Evolutionary conservation across 208 protist genomes (phyloP), one percentile per base, ranked within the genome.

Genomic region (Acanthamoeba sp.): DNA sequence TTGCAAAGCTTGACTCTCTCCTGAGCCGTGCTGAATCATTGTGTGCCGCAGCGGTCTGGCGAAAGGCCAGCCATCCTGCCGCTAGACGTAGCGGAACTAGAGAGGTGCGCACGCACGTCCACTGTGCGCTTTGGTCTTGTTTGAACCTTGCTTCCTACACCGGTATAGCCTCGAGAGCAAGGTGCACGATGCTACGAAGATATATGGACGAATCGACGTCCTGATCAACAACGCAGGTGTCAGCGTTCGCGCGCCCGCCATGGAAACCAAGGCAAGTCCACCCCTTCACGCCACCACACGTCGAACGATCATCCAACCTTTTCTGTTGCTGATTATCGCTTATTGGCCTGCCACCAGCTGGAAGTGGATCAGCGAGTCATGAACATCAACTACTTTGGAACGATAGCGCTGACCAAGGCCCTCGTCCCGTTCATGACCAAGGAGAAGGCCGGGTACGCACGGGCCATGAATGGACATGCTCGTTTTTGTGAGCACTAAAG

Each of bases 141-240:
- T 6, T 73, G 64, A 18, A 12, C 38, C 0, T 40, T 36, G 45
- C 18, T 9, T 52, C 45, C 12, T 52, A 3, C 10, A 10, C 10
- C 42, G 45, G 10, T 2, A 16, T 52, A 91, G 84, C 32, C 0
- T 91, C 24, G 55, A 62, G 29, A 50, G 32, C 48, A 91, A 64
- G 40, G 88, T 45, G n/a, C 18, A 78, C 3, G 64, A 93, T 48
- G 88, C 66, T 22, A 14, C 78, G 29, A 16, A 6, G 10, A 20
- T 93, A 24, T 12, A 93, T 29, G 59, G 62, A 22, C 34, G 22
- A 20, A n/a, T 93, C 62, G 88, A 93, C 66, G 42, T 93, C 0
- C 88, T 93, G 18, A 80, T 93, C 66, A 93, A 93, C 88, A 93
- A 93, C 40, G 88, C 88, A 12, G 88, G 88, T 18, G 24, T 64